Evolutionary conservation across 2,329 filamentous ascomycete species (phyloP), one percentile per base, ranked within the genome.

Genomic region (Elsinoe perseae): DNA sequence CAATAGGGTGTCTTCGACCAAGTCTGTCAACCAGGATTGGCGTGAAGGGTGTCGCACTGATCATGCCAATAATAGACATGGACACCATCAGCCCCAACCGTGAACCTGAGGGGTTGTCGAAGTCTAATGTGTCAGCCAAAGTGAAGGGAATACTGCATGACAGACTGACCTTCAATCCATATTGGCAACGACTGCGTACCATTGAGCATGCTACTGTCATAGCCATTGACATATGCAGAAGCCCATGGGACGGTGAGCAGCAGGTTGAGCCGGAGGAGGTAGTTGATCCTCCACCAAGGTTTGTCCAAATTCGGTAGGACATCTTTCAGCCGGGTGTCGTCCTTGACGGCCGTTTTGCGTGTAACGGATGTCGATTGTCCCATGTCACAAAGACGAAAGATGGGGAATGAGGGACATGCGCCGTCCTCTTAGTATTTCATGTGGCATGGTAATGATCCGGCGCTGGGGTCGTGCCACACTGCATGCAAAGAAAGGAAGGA

Each of bases 31-130:
- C 38, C 2, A 56, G 38, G 7, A n/a, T 30, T 4, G 53, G 38
- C 10, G 40, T 44, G 36, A 48, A 44, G 10, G 53, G 53, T n/a
- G 40, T 42, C 6, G 40, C 53, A 30, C n/a, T 34, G 27, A 63
- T 52, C 12, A 56, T 44, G 23, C 61, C 61, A 28, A 64, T 42
- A 21, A 52, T 52, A 36, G 59, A 56, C 32, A 61, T 62, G n/a
- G 58, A 56, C 3, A 54, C 58, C 56, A 64, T 60, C 10, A 62
- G 55, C 1, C 62, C 62, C 14, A 64, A 58, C 9, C 55, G 42
- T 4, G 57, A 42, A 20, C 61, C 61, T 3, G 43, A 56, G 2
- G 61, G 61, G 34, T 59, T 40, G 43, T 56, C 42, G 46, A 59
- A 62, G 52, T 58, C 48, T 52, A 16, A 25, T 7, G 14, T 12